phyloP scores from a whole-genome alignment of 1,284 basidiomycete genomes.

The Phlebopus sp. region DNA sequence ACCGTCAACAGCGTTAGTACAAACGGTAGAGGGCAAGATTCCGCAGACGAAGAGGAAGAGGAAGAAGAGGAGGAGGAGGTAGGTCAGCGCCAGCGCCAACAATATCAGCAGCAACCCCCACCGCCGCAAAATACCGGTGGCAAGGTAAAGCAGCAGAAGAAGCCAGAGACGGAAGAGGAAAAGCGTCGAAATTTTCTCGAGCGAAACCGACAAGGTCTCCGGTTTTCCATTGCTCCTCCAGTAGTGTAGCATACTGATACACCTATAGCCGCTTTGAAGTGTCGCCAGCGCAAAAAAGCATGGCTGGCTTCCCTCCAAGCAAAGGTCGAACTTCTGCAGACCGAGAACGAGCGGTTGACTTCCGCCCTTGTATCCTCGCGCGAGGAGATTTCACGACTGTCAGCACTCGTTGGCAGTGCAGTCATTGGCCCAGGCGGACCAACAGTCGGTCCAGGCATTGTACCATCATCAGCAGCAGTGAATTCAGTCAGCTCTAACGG shows the following conservation, averaged over 20 bases:
- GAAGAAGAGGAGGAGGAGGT: slow-evolving; percentile 51
- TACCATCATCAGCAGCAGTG: slow-evolving; percentile 16
- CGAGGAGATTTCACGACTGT: slow-evolving; percentile 77
- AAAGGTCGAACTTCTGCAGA: slow-evolving; percentile 86
- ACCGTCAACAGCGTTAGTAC: slow-evolving; percentile 31
- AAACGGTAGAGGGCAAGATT: slow-evolving; percentile 22
- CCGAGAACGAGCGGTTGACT: slow-evolving; percentile 93
- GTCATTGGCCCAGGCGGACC: slow-evolving; percentile 45
- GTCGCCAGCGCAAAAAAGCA: slow-evolving; percentile 97
- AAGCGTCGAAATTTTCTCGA: slow-evolving; percentile 94
- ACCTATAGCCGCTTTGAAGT: slow-evolving; percentile 87
- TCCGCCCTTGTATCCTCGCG: slow-evolving; percentile 71
- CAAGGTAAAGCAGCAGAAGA: slow-evolving; percentile 45
- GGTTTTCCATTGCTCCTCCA: slow-evolving; percentile 1
- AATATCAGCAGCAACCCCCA: slow-evolving; percentile 20
- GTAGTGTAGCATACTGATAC: slow-evolving; percentile 7
- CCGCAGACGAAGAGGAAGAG: slow-evolving; percentile 46
- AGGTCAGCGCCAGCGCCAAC: slow-evolving; percentile 24
- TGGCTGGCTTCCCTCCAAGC: slow-evolving; percentile 93
- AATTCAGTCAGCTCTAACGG: slow-evolving; percentile 31
- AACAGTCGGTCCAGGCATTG: slow-evolving; percentile 28
- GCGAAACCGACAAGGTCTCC: slow-evolving; percentile 86
- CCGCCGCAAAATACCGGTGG: slow-evolving; percentile 25
- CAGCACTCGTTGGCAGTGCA: slow-evolving; percentile 62
- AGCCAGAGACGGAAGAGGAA: slow-evolving; percentile 93